Percentiles rank a stretch among this genome's conserved stretches.
Evolutionary conservation across 108 stramenopile species (phyloP).

Genomic region (Epipyxis sp.): DNA sequence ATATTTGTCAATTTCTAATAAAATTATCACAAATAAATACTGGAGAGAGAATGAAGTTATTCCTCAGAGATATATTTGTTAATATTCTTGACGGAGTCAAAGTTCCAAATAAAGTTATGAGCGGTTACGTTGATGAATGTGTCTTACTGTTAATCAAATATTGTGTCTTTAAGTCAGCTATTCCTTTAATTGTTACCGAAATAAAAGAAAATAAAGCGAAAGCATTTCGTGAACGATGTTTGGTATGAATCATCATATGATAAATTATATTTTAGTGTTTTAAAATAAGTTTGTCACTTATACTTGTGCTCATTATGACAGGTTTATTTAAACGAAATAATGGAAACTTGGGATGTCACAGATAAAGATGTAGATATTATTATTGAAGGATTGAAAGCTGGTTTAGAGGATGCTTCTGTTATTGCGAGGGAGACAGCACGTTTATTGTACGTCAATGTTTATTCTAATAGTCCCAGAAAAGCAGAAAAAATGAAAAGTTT

Average conservation of each 20-base stretch:
- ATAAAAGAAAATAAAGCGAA: slow-evolving; percentile 19
- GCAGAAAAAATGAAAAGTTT: slow-evolving; percentile 10
- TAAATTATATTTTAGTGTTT: neutral
- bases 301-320: neutral
- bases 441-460: neutral
- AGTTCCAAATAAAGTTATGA: slow-evolving; percentile 26
- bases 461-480: neutral
- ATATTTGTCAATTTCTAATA: slow-evolving; percentile 12
- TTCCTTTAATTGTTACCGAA: neutral
- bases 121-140: slow-evolving; percentile 31
- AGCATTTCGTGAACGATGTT: slow-evolving; percentile 5
- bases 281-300: neutral
- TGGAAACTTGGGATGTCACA: slow-evolving; percentile 6
- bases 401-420: slow-evolving; percentile 20
- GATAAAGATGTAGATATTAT: slow-evolving; percentile 24
- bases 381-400: neutral
- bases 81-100: slow-evolving; percentile 19
- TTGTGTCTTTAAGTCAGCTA: slow-evolving; percentile 1
- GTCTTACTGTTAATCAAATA: neutral
- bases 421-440: slow-evolving; percentile 9
- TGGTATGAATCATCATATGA: neutral
- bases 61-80: slow-evolving; percentile 4
- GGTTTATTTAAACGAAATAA: slow-evolving; percentile 15
- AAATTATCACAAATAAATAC: neutral
- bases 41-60: neutral